Evolutionary conservation across 2,329 filamentous ascomycete genomes (phyloP).

Genomic region (Fonsecaea erecta): DNA sequence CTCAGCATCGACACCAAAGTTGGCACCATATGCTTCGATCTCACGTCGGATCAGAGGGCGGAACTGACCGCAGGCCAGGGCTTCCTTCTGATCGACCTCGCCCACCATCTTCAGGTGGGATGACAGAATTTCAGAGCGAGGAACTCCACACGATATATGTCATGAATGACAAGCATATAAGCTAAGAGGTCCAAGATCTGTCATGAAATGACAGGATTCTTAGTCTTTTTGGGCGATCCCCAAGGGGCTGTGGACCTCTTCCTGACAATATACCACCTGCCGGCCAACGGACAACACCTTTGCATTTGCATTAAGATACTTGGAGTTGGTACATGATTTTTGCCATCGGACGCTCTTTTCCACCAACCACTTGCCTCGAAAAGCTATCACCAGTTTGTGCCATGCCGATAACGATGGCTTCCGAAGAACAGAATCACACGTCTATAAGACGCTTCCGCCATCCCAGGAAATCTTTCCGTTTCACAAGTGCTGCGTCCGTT

Average conservation of each 20-base stretch:
- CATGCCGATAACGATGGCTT: background rate
- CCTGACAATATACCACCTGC: background rate
- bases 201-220: no score
- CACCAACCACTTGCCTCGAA: background rate
- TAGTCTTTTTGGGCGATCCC: no score
- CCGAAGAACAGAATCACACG: background rate
- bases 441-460: background rate
- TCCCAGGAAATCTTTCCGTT: background rate
- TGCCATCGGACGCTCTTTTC: background rate
- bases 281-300: constrained; percentile 1
- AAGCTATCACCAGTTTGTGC: background rate
- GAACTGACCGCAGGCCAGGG: constrained; percentile 88
- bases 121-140: constrained; percentile 87
- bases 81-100: constrained; percentile 99
- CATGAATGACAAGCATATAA: no score
- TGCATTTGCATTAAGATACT: background rate
- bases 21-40: constrained; percentile 75
- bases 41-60: constrained; percentile 48
- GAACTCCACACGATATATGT: no score
- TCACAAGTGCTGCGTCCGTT: background rate
- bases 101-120: constrained; percentile 99
- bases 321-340: background rate
- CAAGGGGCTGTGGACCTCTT: no score
- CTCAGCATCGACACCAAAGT: constrained; percentile 83
- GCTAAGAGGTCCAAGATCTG: no score